Base-by-base conservation (phyloP, 345 rosid genomes). In the Syzygium oleosum region DNA sequence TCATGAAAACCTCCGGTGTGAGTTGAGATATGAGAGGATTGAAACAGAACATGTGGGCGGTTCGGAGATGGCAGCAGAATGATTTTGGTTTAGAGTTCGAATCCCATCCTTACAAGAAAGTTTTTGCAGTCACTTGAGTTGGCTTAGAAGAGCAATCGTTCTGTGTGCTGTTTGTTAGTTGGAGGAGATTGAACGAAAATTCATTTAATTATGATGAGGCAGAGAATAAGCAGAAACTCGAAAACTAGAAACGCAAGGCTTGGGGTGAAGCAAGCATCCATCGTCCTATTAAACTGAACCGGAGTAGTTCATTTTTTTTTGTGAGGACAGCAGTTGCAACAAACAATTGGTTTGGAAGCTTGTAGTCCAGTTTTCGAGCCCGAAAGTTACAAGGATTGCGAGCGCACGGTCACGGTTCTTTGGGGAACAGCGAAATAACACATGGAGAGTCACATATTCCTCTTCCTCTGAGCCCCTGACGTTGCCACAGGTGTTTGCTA, bases 21-120 rank as follows among this genome's bases (percentile, higher is more conserved):
- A 31, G 11, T 7, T 65, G 78, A 65, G 0, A 65, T 29, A 29
- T 29, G 41, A 31, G 43, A 65, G 78, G 19, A n/a, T n/a, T 63
- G 2, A 63, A n/a, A 63, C 38, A 53, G 58, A 55, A 55, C 58
- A 21, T 23, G 3, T 13, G 3, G 54, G 54, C 17, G 6, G 54
- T 52, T 52, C 6, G 34, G 68, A 61, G 13, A 61, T 27, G 68
- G 68, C 34, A n/a, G 68, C 31, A 13, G 25, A 10, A 43, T 34
- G 34, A 63, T 0, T 63, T 63, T 63, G 77, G 10, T 63, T 34
- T 0, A 29, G 0, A 31, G 22, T 31, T 16, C 0, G 2, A 2
- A 65, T 65, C 78, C 19, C 41, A 65, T 31, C 78, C 12, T 65
- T 7, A 65, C 31, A 65, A 31, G 78, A 31, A 65, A 65, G 78